These are phyloP conservation scores for Paulownia fortunei DNA, from an alignment of 257 asterid genomes.

Conservation along the genomic window DNA sequence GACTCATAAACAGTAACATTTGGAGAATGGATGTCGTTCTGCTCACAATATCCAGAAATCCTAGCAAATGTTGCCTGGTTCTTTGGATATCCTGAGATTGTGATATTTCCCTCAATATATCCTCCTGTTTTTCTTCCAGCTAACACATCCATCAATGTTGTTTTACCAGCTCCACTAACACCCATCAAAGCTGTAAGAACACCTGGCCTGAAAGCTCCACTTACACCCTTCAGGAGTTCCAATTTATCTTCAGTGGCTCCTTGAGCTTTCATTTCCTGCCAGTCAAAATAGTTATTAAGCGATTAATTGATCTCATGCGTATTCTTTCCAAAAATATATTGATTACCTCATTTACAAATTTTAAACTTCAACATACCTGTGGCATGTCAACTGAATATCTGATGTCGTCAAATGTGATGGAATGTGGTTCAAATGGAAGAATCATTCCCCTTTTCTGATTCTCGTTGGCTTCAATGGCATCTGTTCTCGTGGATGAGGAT, in stretches of 20 bases:
- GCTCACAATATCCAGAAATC: too few species aligned
- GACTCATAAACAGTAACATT: conserved; percentile 57
- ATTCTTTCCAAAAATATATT: neutral
- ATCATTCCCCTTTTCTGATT: too few species aligned
- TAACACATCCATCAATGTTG: conserved; percentile 64
- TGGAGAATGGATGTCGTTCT: too few species aligned
- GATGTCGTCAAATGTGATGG: conserved; percentile 56
- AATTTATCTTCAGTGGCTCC: conserved; percentile 46
- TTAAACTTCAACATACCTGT: conserved; percentile 35
- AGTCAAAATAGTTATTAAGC: neutral
- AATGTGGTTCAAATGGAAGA: too few species aligned
- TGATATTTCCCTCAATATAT: conserved; percentile 56
- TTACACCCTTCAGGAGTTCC: conserved; percentile 50
- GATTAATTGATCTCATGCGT: neutral
- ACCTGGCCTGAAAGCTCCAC: conserved; percentile 61
- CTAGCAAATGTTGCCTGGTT: too few species aligned
- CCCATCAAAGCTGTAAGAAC: conserved; percentile 70
- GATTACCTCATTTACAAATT: neutral
- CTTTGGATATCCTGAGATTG: conserved; percentile 59
- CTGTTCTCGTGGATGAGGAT: too few species aligned
- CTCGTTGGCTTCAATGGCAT: too few species aligned
- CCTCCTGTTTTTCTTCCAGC: conserved; percentile 68
- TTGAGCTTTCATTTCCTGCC: conserved; percentile 54
- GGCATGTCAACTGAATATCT: conserved; percentile 66
- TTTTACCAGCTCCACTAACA: conserved; percentile 71